phyloP scores from a whole-genome alignment of 2,329 filamentous ascomycete species.

The Pseudocercospora vitis region DNA sequence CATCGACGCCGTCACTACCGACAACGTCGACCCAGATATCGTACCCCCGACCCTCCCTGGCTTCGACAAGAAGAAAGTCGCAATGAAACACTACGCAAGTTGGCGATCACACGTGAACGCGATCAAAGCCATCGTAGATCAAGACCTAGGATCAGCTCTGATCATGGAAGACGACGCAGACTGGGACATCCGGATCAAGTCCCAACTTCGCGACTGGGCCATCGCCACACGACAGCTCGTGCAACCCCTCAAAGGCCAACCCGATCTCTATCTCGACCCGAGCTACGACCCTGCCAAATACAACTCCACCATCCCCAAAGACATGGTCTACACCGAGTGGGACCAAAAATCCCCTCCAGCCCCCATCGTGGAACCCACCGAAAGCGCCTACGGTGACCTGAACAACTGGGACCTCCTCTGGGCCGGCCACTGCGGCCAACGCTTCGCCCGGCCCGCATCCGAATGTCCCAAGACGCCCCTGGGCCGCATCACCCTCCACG shows the following conservation, averaged over 20 bases:
- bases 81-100: conserved; percentile 4
- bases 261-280: neutral
- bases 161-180: conserved; percentile 48
- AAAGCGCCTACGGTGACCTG: conserved; percentile 41
- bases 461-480: conserved; percentile 13
- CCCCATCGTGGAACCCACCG: conserved; percentile 23
- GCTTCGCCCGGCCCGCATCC: neutral
- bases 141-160: conserved; percentile 41
- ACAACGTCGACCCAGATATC: conserved; percentile 27
- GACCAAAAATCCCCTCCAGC: conserved; percentile 17
- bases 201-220: conserved; percentile 39
- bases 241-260: neutral
- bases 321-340: conserved; percentile 16
- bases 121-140: conserved; percentile 33
- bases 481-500: conserved; percentile 7
- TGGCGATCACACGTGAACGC: conserved; percentile 7
- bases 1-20: conserved; percentile 43
- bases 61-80: conserved; percentile 20
- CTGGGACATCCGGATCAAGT: conserved; percentile 46
- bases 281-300: neutral
- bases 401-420: conserved; percentile 38
- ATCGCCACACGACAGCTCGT: conserved; percentile 31
- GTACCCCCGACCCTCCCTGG: neutral
- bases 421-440: conserved; percentile 33
- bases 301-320: neutral